Evolutionary conservation across 306 rosid genomes (phyloP), one percentile per base, ranked within the genome.

Genomic region (Senna tora): DNA sequence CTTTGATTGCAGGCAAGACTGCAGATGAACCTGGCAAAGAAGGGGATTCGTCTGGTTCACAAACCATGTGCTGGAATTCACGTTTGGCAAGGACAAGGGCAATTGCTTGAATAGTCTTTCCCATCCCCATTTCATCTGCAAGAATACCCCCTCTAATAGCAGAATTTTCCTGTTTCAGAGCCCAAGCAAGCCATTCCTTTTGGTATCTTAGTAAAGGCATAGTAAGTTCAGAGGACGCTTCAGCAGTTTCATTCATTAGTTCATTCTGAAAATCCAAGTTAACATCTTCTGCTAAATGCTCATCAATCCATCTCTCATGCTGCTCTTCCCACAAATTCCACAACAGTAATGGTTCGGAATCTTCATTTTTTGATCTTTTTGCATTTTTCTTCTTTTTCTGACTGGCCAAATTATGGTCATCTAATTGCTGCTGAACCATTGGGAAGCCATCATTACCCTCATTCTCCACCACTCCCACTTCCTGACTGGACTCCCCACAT

Each of bases 81-180:
- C 87, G 92, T 76, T 86, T 86, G 33, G 96, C 89, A 72, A 93
- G 96, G 71, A 93, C 98, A 53, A 93, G 96, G 9, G 98, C 84
- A 79, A 93, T 93, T 14, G 98, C 97, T 89, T 93, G 97, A 68
- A 91, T 74, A 65, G 98, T 93, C 77, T 93, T 93, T 70, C 98
- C 97, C 98, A 93, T 93, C 55, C 98, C 98, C 97, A 93, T 93
- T 80, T 93, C 98, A 75, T 93, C 98, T 8, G 98, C 98, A 61
- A 93, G 98, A 65, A 93, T 93, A 53, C 98, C 97, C 47, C 98
- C 98, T 79, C 75, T 87, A 65, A 54, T 72, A 11, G 9, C 63
- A 71, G 91, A 89, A 25, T 51, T 66, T 79, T 93, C 98, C 77
- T 93, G 94, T 75, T 82, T 86, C 83, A 89, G 61, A 66, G 94